Evolutionary conservation across 805 yeast genomes (phyloP), one percentile per base, ranked within the genome.

Genomic region (Pichia californica): DNA sequence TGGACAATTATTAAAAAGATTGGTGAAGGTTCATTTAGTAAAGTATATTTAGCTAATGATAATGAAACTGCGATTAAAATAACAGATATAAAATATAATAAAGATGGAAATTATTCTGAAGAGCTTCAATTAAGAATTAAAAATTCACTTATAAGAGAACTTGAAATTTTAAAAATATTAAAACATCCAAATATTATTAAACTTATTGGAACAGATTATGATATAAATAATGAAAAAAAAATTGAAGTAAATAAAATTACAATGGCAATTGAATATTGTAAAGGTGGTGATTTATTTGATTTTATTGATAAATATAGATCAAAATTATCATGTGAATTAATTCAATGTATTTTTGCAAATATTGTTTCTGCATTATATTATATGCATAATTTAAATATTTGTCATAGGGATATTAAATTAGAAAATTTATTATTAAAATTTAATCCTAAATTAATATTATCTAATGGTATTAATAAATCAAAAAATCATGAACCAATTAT

Each of bases 371-470:
- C 95, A 0, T 79, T 88, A 3, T 67, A 71, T 20, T 88, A 83
- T 57, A 64, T 91, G 41, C 99, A 93, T 60, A 54, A 59, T 4
- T 65, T 74, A 44, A 63, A 74, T 47, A 76, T 89, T 23, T 86
- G 89, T 8, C 99, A 93, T 63, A 77, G 98, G 46, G 99, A 93
- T 57, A 74, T 93, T 52, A 93, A 93, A 65, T 69, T 91, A 36
- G 99, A 93, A 55, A 93, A 88, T 54, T 69, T 88, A 2, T 62
- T 88, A n/a, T 56, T 73, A 16, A 63, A 58, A 9, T 55, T 64
- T 33, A 55, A 69, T 0, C 56, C 66, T 3, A 62, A 61, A 1
- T 68, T 65, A 23, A 43, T 73, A 18, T 45, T 58, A 13, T 36
- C 19, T 2, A 13, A 32, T 4, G 43, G 50, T 11, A 18, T 41